A percentile compares a stretch with the other conserved stretches of the same genome.
These are phyloP conservation scores for Cystobasidium sp. DNA, from an alignment of 1,284 basidiomycete genomes.

Conservation along the genomic window DNA sequence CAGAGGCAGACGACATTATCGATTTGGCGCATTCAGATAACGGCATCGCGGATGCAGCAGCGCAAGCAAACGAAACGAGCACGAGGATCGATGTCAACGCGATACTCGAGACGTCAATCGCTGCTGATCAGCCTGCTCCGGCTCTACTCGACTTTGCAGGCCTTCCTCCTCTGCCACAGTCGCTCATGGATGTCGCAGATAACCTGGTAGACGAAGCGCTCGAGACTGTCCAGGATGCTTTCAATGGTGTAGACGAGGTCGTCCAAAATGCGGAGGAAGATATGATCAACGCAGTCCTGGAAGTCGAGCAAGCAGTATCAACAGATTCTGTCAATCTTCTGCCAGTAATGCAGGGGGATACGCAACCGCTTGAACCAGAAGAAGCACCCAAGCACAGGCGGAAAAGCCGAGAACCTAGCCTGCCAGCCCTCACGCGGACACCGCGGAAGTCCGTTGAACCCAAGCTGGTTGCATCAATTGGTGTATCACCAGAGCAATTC, in stretches of 20 bases:
- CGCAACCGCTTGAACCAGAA: background rate
- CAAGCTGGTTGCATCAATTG: background rate
- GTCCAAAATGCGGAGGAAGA: background rate
- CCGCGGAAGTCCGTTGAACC: conserved; percentile 14
- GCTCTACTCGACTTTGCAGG: background rate
- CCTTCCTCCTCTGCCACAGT: background rate
- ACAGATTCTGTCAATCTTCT: background rate
- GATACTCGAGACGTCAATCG: background rate
- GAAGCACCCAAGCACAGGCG: background rate
- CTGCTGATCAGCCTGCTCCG: background rate
- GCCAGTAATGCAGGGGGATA: background rate
- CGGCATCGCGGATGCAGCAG: too few species aligned
- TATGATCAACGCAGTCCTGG: background rate
- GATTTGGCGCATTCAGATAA: too few species aligned
- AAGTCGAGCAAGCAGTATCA: background rate
- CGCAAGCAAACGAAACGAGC: background rate
- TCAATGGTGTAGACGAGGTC: background rate
- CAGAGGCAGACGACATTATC: too few species aligned
- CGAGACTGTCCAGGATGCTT: background rate
- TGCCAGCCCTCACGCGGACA: background rate
- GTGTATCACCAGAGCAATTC: conserved; percentile 25
- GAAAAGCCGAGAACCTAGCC: conserved; percentile 9
- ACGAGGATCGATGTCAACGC: background rate
- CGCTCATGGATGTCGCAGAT: conserved; percentile 2
- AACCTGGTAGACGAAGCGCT: background rate